phyloP scores from a whole-genome alignment of 257 asterid species.

The Penstemon barbatus region DNA sequence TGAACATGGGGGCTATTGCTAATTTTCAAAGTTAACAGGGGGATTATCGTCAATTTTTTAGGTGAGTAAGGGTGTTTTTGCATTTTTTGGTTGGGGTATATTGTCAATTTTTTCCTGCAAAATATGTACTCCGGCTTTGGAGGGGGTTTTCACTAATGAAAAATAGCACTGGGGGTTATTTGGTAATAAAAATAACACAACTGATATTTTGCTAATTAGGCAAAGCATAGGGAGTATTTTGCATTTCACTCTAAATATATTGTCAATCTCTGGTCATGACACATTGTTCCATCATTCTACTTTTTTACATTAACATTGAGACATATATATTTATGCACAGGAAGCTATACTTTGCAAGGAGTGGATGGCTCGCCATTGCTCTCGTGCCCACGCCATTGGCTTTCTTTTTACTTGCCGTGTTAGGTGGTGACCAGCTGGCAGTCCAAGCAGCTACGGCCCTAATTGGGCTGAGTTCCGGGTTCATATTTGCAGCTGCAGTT shows the following conservation, averaged over 20 bases:
- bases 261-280: neutral
- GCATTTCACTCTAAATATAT: neutral
- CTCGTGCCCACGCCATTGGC: constrained; percentile 74
- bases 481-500: constrained; percentile 86
- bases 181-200: neutral
- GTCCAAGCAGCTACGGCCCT: constrained; percentile 71
- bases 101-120: no score
- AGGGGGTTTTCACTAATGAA: neutral
- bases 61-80: no score
- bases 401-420: constrained; percentile 50
- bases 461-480: constrained; percentile 90
- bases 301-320: neutral
- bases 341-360: constrained; percentile 68
- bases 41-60: no score
- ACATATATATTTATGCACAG: constrained; percentile 38
- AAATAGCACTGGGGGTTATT: neutral
- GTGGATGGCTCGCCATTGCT: constrained; percentile 84
- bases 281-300: neutral
- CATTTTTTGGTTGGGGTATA: no score
- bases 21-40: no score
- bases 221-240: neutral
- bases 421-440: constrained; percentile 42
- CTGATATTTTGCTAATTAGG: no score
- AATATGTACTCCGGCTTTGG: no score
- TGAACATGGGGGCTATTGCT: no score